Base-by-base conservation (phyloP, 306 rosid genomes). In the Cucurbita argyrosperma region DNA sequence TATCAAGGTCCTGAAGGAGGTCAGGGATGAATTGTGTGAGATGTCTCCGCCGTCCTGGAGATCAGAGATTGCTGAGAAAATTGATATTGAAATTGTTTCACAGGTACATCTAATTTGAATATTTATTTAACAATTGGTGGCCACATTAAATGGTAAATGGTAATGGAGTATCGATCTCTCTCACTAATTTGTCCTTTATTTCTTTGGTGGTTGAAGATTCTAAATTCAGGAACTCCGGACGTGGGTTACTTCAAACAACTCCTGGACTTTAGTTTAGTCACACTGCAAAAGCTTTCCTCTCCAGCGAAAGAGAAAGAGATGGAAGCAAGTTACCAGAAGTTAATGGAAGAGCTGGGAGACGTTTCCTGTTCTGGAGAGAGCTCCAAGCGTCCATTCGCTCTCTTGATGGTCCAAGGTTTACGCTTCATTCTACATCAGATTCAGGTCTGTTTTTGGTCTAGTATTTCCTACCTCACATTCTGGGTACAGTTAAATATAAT, bases 21-120 rank as follows among this genome's bases (percentile, higher is more conserved):
- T 91, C 72, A 87, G 92, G 84, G 96, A 89, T 85, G 96, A 89
- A 83, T 77, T 91, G 72, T 89, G 92, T 75, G 85, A 86, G 83
- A 86, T 91, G 80, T 92, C 96, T 77, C 99, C 99, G 16, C 79
- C 81, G 71, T 85, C 82, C 72, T 91, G 97, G 99, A 89, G 85
- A 74, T 87, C 88, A 68, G 85, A 84, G 77, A 87, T 94, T 61
- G 61, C 73, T 76, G 85, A 89, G 15, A 80, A 90, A 53, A 85
- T 94, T 80, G 97, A 91, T 82, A 46, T 91, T 35, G 92, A 89
- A 39, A 80, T 84, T 77, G 81, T 91, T 60, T 84, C 87, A 74
- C 91, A 94, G 99, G 97, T 94, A 82, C 75, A 46, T 65, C 61
- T 13, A 42, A 39, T 72, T 72, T 50, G 68, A 75, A 52, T 73